These are phyloP conservation scores for Polysphondylium violaceum DNA, from an alignment of 78 protist species.

Conservation along the genomic window DNA sequence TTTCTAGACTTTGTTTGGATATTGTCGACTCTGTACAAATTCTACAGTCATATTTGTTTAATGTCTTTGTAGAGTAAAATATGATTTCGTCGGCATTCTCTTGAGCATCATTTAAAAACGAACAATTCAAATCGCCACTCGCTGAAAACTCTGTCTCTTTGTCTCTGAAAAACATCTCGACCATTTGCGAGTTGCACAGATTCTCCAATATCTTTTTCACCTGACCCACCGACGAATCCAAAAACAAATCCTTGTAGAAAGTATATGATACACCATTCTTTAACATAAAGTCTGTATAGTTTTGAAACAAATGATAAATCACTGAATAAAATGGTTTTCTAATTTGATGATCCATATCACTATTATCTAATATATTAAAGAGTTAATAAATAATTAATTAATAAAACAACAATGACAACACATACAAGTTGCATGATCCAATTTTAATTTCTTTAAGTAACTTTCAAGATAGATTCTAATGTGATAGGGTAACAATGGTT, in stretches of 20 bases:
- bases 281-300: slow-evolving; percentile 19
- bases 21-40: slow-evolving; percentile 34
- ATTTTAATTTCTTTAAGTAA: slow-evolving; percentile 35
- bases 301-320: slow-evolving; percentile 72
- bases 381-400: background rate
- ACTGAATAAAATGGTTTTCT: slow-evolving; percentile 76
- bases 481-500: slow-evolving; percentile 53
- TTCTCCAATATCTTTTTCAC: slow-evolving; percentile 36
- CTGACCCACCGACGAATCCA: slow-evolving; percentile 2
- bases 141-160: slow-evolving; percentile 56
- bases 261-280: slow-evolving; percentile 20
- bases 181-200: slow-evolving; percentile 60
- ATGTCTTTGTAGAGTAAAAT: slow-evolving; percentile 9
- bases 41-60: slow-evolving; percentile 41
- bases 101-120: slow-evolving; percentile 23
- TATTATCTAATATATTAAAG: slow-evolving; percentile 20
- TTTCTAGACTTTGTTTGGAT: slow-evolving; percentile 3
- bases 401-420: background rate
- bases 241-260: slow-evolving; percentile 41
- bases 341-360: slow-evolving; percentile 22
- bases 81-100: slow-evolving; percentile 25
- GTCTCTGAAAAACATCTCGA: slow-evolving; percentile 58
- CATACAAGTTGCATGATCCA: slow-evolving; percentile 50
- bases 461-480: slow-evolving; percentile 39
- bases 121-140: slow-evolving; percentile 10